These are phyloP conservation scores for Aspergillus unguis DNA, from an alignment of 2,329 filamentous ascomycete species.

Conservation along the genomic window DNA sequence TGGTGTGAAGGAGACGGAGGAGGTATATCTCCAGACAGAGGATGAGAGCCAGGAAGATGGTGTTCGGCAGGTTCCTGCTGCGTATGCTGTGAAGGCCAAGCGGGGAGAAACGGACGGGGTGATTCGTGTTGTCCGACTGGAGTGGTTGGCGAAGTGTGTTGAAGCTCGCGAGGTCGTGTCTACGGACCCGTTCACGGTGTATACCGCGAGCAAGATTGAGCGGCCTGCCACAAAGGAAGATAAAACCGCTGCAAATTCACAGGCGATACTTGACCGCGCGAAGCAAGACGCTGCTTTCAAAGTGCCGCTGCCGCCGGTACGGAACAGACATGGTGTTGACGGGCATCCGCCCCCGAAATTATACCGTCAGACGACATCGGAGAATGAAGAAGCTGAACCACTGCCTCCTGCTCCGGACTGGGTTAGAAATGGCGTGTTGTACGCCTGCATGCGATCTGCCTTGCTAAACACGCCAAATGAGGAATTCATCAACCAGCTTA, in stretches of 20 bases:
- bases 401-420: slow-evolving; percentile 68
- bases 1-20: slow-evolving; percentile 4
- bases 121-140: slow-evolving; percentile 51
- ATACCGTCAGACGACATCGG: slow-evolving; percentile 69
- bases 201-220: slow-evolving; percentile 46
- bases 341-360: slow-evolving; percentile 47
- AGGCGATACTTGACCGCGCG: slow-evolving; percentile 52
- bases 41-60: slow-evolving; percentile 29
- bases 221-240: slow-evolving; percentile 25
- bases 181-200: slow-evolving; percentile 50
- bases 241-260: slow-evolving; percentile 10
- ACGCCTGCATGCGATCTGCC: slow-evolving; percentile 78
- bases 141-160: slow-evolving; percentile 54
- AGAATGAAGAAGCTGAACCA: slow-evolving; percentile 60
- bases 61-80: slow-evolving; percentile 8
- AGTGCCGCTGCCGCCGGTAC: slow-evolving; percentile 8
- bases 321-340: slow-evolving; percentile 14
- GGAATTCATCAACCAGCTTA: slow-evolving; percentile 69
- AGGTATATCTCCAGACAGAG: slow-evolving; percentile 31
- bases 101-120: slow-evolving; percentile 21
- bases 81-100: background rate
- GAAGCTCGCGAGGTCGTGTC: slow-evolving; percentile 43
- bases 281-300: slow-evolving; percentile 44
- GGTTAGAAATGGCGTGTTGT: slow-evolving; percentile 61
- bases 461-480: slow-evolving; percentile 68